Evolutionary conservation across 768 basidiomycete species (phyloP).

Genomic region (Neoboletus brunneissimus): DNA sequence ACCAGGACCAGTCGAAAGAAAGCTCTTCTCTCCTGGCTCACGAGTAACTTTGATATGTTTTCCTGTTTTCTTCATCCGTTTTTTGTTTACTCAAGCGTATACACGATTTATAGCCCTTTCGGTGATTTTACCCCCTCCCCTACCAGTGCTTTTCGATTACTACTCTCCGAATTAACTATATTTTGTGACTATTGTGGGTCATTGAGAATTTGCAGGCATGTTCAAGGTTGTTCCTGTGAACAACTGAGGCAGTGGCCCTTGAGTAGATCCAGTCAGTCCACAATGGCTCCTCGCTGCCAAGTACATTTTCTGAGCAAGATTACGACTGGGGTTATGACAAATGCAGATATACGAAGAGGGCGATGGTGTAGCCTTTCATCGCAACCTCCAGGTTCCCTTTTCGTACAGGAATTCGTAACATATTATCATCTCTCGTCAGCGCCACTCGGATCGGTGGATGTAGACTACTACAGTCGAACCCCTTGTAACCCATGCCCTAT

Average conservation of each 20-base stretch:
- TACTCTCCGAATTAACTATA: conserved; percentile 17
- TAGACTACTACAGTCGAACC: no score
- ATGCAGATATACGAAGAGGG: background rate
- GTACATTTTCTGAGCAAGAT: background rate
- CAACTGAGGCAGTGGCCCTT: background rate
- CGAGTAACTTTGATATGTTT: conserved; percentile 21
- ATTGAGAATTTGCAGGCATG: background rate
- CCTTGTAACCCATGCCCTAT: no score
- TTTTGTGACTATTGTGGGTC: conserved; percentile 10
- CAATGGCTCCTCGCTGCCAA: background rate
- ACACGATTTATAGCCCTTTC: conserved; percentile 22
- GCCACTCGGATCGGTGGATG: no score
- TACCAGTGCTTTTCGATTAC: conserved; percentile 21
- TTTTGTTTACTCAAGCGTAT: conserved; percentile 22
- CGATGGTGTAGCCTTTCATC: background rate
- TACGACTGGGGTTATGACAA: background rate
- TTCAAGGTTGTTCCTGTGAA: background rate
- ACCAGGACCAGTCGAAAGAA: conserved; percentile 22
- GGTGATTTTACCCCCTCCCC: conserved; percentile 4
- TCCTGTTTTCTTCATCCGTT: background rate
- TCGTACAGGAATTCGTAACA: background rate
- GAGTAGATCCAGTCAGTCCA: background rate
- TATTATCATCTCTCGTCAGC: no score
- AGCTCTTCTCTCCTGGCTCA: conserved; percentile 21
- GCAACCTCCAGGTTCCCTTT: no score